phyloP scores from a whole-genome alignment of 73 alveolate genomes.

The Paramecium primaurelia region DNA sequence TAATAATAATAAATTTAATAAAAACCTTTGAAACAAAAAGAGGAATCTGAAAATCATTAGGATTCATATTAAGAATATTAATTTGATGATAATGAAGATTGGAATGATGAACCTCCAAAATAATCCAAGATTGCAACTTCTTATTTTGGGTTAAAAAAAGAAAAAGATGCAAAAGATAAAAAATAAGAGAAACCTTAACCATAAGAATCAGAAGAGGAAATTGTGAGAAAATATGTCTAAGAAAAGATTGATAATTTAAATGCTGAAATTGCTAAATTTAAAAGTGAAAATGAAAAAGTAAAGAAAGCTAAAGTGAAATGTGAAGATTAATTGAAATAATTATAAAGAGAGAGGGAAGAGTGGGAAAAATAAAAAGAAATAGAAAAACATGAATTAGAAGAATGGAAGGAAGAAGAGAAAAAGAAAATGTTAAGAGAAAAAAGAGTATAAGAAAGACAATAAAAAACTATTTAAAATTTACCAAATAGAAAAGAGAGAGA shows the following conservation, averaged over 20 bases:
- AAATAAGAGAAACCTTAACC: neutral
- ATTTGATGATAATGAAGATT: slow-evolving; percentile 62
- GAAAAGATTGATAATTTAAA: slow-evolving; percentile 39
- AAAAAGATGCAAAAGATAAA: neutral
- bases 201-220: slow-evolving; percentile 39
- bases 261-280: slow-evolving; percentile 39
- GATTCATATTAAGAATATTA: slow-evolving; percentile 22
- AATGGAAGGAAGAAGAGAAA: slow-evolving; percentile 57
- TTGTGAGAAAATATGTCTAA: slow-evolving; percentile 20
- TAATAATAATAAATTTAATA: neutral
- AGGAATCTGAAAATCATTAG: neutral
- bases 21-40: neutral
- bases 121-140: neutral
- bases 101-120: slow-evolving; percentile 51
- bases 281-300: slow-evolving; percentile 58
- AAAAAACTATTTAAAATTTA: slow-evolving; percentile 15
- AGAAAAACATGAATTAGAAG: slow-evolving; percentile 49
- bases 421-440: slow-evolving; percentile 48
- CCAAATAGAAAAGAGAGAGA: slow-evolving; percentile 86
- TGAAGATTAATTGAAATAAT: slow-evolving; percentile 43
- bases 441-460: slow-evolving; percentile 52
- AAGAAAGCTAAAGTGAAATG: slow-evolving; percentile 52
- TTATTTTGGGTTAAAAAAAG: neutral
- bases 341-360: slow-evolving; percentile 51
- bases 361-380: slow-evolving; percentile 45